Base-by-base conservation (phyloP, 139 green algal genomes). In the Yamagishiella unicocca region DNA sequence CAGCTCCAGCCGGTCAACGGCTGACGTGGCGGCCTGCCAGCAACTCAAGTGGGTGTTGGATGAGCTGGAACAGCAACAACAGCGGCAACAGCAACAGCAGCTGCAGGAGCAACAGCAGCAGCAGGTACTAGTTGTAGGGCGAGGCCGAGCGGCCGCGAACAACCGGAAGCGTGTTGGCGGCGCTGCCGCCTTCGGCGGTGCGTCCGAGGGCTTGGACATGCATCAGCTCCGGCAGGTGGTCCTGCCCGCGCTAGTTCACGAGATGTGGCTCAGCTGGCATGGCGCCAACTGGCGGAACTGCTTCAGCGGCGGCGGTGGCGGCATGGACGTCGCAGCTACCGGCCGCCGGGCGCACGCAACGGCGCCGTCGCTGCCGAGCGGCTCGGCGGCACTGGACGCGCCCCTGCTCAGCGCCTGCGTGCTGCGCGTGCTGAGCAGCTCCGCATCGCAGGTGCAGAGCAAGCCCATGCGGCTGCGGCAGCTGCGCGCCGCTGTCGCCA, bases 11-110 rank as follows among this genome's bases (percentile, higher is more conserved):
- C 83, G 90, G 42, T 80, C 38, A 1, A 35, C 89, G 22, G 68
- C 42, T 9, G 90, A 89, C 31, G n/a, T 88, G 24, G 93, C 92
- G 4, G 61, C 93, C 0, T 84, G 92, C 27, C 93, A 95, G 87
- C 94, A 96, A 89, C 93, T 99, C 24, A 12, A 86, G 0, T 98
- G 95, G 96, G 80, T 97, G 53, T 76, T 96, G n/a, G 90, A 97
- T 35, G 84, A 91, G 89, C 12, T 91, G 66, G 12, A 64, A 29
- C 42, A 83, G 25, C 27, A 42, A 42, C 40, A 73, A 43, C 29
- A 43, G 27, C 78, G 42, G 55, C 43, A 80, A 29, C 62, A 67
- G n/a, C 17, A 6, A 53, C 50, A 42, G 37, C 31, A 42, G 43
- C 62, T 21, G 43, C 73, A 38, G 37, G 42, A 12, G 42, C 42